Percentiles rank a stretch among this genome's conserved stretches.
These are phyloP conservation scores for Gymnopilus junonius DNA, from an alignment of 768 basidiomycete genomes.

Conservation along the genomic window DNA sequence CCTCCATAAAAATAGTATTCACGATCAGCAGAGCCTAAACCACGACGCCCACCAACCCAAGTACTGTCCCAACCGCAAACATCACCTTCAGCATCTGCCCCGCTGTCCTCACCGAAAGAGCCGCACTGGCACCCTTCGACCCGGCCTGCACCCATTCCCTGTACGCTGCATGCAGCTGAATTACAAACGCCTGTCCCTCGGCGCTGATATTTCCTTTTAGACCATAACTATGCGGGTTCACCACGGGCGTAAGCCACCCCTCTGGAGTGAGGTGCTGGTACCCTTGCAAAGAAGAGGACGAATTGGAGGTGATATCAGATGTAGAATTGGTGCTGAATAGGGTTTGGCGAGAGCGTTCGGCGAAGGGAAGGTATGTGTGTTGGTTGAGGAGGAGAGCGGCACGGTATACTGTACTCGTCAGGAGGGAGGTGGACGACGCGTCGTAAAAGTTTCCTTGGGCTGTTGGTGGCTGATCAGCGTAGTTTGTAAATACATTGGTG, in stretches of 20 bases:
- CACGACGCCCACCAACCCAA: neutral
- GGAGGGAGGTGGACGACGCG: constrained; percentile 70
- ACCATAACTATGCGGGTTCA: constrained; percentile 65
- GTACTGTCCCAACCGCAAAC: neutral
- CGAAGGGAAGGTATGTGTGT: constrained; percentile 54
- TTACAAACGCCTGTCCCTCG: constrained; percentile 80
- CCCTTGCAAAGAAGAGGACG: constrained; percentile 14
- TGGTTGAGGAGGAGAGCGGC: constrained; percentile 58
- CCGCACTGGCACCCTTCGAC: constrained; percentile 51
- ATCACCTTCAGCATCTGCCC: neutral
- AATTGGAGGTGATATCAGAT: constrained; percentile 15
- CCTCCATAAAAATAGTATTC: neutral
- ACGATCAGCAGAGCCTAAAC: neutral
- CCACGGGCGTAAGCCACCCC: constrained; percentile 77
- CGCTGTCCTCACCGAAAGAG: constrained; percentile 4
- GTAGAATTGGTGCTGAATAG: constrained; percentile 31
- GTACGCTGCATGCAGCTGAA: constrained; percentile 77
- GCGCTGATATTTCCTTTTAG: constrained; percentile 58
- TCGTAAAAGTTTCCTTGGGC: constrained; percentile 65
- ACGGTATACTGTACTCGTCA: constrained; percentile 80
- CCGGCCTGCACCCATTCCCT: constrained; percentile 72
- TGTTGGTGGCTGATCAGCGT: constrained; percentile 53
- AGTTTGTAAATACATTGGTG: constrained; percentile 68
- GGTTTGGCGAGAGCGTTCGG: constrained; percentile 57
- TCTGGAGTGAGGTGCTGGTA: constrained; percentile 31